A percentile compares a stretch with the other conserved stretches of the same genome.
Conservation (phyloP, 495 filamentous ascomycete species). For the Friedmanniomyces simplex region DNA sequence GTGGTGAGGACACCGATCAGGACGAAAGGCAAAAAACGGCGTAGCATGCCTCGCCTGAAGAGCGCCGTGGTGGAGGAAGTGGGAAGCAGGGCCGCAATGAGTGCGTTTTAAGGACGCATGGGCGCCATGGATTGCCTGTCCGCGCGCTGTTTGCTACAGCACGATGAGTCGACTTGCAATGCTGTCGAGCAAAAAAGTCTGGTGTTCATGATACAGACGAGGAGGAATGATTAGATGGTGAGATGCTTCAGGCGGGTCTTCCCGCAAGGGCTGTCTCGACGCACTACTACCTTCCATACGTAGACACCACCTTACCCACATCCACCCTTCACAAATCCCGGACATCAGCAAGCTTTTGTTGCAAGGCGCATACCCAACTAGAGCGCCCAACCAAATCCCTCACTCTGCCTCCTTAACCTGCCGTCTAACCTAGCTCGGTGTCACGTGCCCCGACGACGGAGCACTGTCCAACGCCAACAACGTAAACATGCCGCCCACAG, state of each 20-base stretch:
- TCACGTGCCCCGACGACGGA: conserved; percentile 2
- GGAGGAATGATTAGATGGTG: no score
- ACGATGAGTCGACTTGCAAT: not conserved
- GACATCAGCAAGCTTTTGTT: no score
- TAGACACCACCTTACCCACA: no score
- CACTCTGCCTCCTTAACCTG: not conserved
- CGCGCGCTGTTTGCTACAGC: not conserved
- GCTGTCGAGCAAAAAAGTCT: not conserved
- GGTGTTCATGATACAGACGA: no score
- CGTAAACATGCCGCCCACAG: conserved; percentile 81
- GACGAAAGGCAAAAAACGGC: not conserved
- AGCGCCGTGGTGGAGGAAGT: no score
- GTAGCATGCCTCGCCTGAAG: conserved; percentile 5
- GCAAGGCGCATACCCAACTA: not conserved
- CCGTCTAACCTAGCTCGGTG: not conserved
- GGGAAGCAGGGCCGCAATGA: not conserved
- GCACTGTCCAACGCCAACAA: conserved; percentile 52
- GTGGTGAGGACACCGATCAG: conserved; percentile 6
- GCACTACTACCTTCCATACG: no score
- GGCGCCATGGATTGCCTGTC: not conserved
- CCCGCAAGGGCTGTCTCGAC: no score
- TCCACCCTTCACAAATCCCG: no score
- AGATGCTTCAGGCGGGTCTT: no score
- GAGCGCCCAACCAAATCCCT: not conserved
- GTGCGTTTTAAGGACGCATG: not conserved